Percentiles rank a stretch among this genome's conserved stretches.
These are phyloP conservation scores for Psilocybe cyanescens DNA, from an alignment of 768 basidiomycete genomes.

Conservation along the genomic window DNA sequence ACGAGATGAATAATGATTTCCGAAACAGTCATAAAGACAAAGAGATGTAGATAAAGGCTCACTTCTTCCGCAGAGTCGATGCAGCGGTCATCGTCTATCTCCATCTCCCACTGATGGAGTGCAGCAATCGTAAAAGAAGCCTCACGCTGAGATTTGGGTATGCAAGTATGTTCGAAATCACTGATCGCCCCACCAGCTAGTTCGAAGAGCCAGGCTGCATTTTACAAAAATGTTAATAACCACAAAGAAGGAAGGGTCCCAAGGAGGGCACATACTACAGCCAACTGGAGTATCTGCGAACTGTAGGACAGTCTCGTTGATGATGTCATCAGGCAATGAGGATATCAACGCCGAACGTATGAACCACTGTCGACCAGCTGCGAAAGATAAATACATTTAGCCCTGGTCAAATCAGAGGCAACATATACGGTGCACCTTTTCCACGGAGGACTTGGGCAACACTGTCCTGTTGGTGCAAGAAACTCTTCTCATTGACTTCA, in stretches of 20 bases:
- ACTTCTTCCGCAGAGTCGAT: constrained; percentile 83
- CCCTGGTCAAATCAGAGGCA: background rate
- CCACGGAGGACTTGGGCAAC: constrained; percentile 89
- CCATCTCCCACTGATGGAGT: constrained; percentile 92
- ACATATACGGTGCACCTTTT: constrained; percentile 52
- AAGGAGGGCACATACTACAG: constrained; percentile 69
- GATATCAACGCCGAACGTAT: constrained; percentile 85
- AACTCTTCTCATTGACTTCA: constrained; percentile 90
- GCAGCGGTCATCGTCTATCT: constrained; percentile 80
- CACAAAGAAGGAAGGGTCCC: background rate
- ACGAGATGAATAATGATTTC: background rate
- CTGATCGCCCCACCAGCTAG: constrained; percentile 80
- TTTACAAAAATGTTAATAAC: background rate
- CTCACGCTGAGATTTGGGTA: constrained; percentile 80
- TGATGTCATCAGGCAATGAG: constrained; percentile 85
- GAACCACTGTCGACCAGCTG: constrained; percentile 88
- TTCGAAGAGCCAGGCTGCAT: constrained; percentile 91
- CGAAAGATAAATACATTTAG: constrained; percentile 13
- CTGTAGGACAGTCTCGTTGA: constrained; percentile 79
- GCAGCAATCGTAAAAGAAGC: constrained; percentile 87
- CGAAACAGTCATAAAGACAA: background rate
- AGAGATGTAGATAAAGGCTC: constrained; percentile 20
- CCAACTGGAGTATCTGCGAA: constrained; percentile 88
- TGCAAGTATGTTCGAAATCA: constrained; percentile 74
- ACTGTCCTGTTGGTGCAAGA: constrained; percentile 89